Percentiles rank a stretch among this genome's conserved stretches.
Evolutionary conservation across 2,329 filamentous ascomycete species (phyloP).

Genomic region (Davidsoniella australis): DNA sequence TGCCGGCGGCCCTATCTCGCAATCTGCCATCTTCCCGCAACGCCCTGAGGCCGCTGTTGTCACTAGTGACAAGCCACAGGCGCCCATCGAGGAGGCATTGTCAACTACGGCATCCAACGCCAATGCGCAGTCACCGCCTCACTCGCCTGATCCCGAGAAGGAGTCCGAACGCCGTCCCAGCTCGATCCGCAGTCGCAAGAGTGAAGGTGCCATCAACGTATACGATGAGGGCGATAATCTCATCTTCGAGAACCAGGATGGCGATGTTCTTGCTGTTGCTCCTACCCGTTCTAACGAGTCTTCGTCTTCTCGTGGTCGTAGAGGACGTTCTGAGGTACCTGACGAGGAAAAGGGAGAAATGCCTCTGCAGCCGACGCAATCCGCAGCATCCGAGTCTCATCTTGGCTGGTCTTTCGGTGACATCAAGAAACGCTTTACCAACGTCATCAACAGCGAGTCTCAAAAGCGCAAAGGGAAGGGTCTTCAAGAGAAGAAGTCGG

Average conservation of each 20-base stretch:
- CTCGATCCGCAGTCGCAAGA: conserved; percentile 11
- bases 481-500: conserved; percentile 38
- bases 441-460: conserved; percentile 42
- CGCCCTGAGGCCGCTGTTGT: conserved; percentile 5
- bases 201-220: conserved; percentile 36
- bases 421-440: conserved; percentile 33
- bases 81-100: not conserved
- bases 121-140: not conserved
- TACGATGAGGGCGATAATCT: conserved; percentile 69
- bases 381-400: conserved; percentile 12
- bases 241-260: conserved; percentile 70
- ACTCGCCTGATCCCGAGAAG: not conserved
- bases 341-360: conserved; percentile 14
- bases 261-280: conserved; percentile 62
- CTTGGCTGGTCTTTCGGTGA: conserved; percentile 20
- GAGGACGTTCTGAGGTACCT: conserved; percentile 12
- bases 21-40: conserved; percentile 73
- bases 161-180: conserved; percentile 15
- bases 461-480: conserved; percentile 43
- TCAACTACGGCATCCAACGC: conserved; percentile 3
- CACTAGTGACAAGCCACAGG: not conserved
- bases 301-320: not conserved
- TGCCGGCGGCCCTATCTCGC: conserved; percentile 71
- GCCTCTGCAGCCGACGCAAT: conserved; percentile 2
- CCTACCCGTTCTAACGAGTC: conserved; percentile 20